Base-by-base conservation (phyloP, 2,329 filamentous ascomycete species). In the Diaporthe aspalathi region DNA sequence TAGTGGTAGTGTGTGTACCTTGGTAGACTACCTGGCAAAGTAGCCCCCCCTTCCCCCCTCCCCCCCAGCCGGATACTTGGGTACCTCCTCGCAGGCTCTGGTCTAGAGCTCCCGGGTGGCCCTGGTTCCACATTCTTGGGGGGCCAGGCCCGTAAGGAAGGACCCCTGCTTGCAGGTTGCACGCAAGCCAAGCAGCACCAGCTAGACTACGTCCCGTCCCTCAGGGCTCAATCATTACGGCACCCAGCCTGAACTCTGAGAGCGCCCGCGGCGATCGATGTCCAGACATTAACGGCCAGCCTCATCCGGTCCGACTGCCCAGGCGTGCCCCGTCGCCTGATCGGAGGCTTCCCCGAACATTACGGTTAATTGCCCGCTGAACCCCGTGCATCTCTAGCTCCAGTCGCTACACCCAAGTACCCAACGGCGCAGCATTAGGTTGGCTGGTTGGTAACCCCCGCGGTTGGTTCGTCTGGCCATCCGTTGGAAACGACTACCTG, bases 141-240 rank as follows among this genome's bases (percentile, higher is more conserved):
- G 35, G 35, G n/a, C n/a, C 35, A 9, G 35, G 35, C 7, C 57
- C 27, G 40, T 49, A 32, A 47, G 40, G 40, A 49, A 50, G 60
- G 60, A 65, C 60, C 60, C 60, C 27, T 65, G 60, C 35, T 65
- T 17, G 27, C 27, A 49, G 43, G 40, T 22, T 32, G 43, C 40
- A 45, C 17, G 43, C 57, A 29, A 35, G 57, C 57, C 57, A 62
- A 63, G 57, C 43, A 49, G 27, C 43, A 63, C 43, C n/a, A n/a
- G n/a, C n/a, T n/a, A 43, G 43, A 29, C 60, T 50, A 65, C 60
- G 60, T 65, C 45, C 60, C 60, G 16, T 63, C 45, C n/a, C 45
- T 38, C 27, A 35, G 43, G 60, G 29, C 60, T 38, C 60, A 49
- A 49, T 43, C 29, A 50, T 32, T 29, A 63, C 43, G 27, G 24